These are phyloP conservation scores for Cicer judaicum DNA, from an alignment of 306 rosid genomes.

Conservation along the genomic window DNA sequence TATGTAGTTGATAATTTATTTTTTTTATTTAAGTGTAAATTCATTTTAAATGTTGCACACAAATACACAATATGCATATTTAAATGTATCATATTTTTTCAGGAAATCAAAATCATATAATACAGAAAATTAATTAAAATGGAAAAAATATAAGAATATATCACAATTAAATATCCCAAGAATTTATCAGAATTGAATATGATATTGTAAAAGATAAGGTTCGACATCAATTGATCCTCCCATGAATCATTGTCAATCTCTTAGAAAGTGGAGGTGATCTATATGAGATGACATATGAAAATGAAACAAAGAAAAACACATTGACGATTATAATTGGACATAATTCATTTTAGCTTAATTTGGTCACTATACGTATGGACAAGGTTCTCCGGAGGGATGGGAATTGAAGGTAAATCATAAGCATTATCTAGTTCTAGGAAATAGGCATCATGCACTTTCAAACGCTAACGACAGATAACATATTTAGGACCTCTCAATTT, in stretches of 20 bases:
- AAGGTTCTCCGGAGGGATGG: not conserved
- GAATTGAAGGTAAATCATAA: not conserved
- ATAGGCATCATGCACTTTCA: conserved; percentile 38
- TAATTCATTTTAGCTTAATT: not conserved
- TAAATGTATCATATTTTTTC: too few species aligned
- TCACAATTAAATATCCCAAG: too few species aligned
- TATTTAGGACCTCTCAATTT: not conserved
- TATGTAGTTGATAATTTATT: too few species aligned
- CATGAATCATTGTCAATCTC: not conserved
- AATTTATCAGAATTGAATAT: too few species aligned
- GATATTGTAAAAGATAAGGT: not conserved
- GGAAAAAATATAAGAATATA: too few species aligned
- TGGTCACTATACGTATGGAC: not conserved
- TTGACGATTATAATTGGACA: not conserved
- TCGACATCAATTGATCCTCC: not conserved
- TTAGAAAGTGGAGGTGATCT: not conserved
- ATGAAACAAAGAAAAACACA: not conserved
- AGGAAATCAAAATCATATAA: too few species aligned
- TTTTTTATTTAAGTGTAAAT: too few species aligned
- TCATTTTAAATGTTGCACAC: too few species aligned
- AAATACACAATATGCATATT: too few species aligned
- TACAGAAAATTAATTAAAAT: too few species aligned
- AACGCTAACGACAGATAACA: conserved; percentile 31
- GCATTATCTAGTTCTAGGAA: not conserved
- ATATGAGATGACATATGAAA: not conserved